These are phyloP conservation scores for Coniferiporia sulphurascens DNA, from an alignment of 1,284 basidiomycete genomes.

Conservation along the genomic window DNA sequence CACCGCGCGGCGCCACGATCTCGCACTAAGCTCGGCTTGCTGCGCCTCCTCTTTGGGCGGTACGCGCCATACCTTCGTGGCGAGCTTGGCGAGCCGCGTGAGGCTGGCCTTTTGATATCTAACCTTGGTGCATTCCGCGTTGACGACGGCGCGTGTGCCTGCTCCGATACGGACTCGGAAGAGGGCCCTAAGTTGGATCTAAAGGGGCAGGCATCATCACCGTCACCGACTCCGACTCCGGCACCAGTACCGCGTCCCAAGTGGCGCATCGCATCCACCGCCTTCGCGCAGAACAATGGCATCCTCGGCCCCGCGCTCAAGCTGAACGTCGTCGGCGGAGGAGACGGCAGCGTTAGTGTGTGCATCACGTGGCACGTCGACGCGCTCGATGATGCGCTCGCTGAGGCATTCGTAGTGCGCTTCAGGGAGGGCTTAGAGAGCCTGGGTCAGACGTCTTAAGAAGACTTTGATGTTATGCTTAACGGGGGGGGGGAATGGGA, in stretches of 20 bases:
- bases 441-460: no score
- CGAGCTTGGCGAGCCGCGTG: conserved; percentile 31
- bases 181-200: background rate
- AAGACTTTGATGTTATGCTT: no score
- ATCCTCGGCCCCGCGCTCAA: conserved; percentile 33
- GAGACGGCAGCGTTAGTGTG: conserved; percentile 31
- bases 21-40: conserved; percentile 28
- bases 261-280: conserved; percentile 25
- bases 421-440: conserved; percentile 26
- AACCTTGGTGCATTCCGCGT: conserved; percentile 29
- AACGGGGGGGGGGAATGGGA: no score
- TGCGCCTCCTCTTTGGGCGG: conserved; percentile 31
- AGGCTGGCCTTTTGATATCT: conserved; percentile 30
- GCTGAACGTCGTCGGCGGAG: conserved; percentile 32
- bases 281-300: conserved; percentile 31
- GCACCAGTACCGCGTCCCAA: no score
- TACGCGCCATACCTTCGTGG: conserved; percentile 28
- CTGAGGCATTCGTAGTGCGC: conserved; percentile 27
- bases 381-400: conserved; percentile 22
- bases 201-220: no score
- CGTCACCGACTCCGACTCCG: no score
- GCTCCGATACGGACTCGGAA: background rate
- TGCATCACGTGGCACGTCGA: conserved; percentile 31
- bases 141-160: no score
- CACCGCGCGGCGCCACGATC: conserved; percentile 22